Evolutionary conservation across 352 stramenopile species (phyloP).

Genomic region (Halophytophthora polymorphica): DNA sequence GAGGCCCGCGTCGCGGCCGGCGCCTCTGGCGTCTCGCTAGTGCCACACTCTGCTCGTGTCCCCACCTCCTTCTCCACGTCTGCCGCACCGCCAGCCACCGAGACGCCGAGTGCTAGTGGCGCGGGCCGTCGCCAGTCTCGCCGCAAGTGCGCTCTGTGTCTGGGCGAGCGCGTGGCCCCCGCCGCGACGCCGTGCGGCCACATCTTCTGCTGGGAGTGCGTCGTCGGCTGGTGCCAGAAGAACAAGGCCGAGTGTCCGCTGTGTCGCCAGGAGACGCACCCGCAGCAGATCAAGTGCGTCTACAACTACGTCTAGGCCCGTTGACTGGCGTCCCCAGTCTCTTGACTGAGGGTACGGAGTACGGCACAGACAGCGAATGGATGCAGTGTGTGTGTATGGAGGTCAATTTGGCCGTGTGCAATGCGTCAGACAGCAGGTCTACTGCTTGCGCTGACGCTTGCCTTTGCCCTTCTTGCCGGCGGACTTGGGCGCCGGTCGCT

Average conservation of each 20-base stretch:
- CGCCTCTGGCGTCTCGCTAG: conserved; percentile 4
- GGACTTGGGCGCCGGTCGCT: conserved; percentile 17
- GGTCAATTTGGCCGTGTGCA: conserved; percentile 9
- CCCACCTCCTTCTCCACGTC: conserved; percentile 26
- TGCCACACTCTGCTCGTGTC: conserved; percentile 39
- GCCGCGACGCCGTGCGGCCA: conserved; percentile 87
- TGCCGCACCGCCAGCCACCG: background rate
- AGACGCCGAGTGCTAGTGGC: background rate
- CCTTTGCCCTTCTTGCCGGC: conserved; percentile 57
- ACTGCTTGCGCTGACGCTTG: conserved; percentile 49
- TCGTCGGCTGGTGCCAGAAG: conserved; percentile 92
- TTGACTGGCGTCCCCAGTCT: background rate
- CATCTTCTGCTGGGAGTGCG: conserved; percentile 92
- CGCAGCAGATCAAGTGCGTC: conserved; percentile 90
- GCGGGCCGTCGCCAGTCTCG: conserved; percentile 11
- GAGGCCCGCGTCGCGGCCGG: conserved; percentile 13
- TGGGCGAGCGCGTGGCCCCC: conserved; percentile 69
- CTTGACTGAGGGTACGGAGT: conserved; percentile 6
- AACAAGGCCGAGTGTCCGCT: conserved; percentile 90
- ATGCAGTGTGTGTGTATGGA: background rate
- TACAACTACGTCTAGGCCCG: conserved; percentile 85
- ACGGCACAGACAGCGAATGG: conserved; percentile 9
- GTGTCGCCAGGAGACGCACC: conserved; percentile 80
- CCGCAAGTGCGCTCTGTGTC: conserved; percentile 87
- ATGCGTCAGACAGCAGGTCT: conserved; percentile 12